These are phyloP conservation scores for Penicillium fimorum DNA, from an alignment of 495 filamentous ascomycete species.

Conservation along the genomic window DNA sequence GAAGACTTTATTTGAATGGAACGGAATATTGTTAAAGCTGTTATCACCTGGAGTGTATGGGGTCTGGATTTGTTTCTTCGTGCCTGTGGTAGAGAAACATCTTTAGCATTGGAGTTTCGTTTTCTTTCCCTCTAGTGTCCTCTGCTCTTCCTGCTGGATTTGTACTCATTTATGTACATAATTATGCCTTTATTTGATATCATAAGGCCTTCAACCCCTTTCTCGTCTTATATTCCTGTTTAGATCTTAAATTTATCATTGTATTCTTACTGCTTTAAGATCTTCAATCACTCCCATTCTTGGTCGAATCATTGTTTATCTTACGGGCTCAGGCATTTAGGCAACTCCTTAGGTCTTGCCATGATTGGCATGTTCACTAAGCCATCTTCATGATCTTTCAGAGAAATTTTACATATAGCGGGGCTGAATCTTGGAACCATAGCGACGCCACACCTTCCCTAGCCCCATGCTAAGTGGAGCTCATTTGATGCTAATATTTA, in stretches of 20 bases:
- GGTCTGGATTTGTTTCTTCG: constrained; percentile 6
- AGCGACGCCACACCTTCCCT: neutral
- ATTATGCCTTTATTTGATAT: neutral
- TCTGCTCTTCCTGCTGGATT: neutral
- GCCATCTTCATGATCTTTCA: too few relatives aligned
- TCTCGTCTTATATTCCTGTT: neutral
- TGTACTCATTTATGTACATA: neutral
- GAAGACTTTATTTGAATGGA: constrained; percentile 16
- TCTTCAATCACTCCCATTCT: neutral
- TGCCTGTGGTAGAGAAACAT: neutral
- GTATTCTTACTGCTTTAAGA: neutral
- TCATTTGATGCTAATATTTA: neutral
- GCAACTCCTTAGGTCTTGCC: neutral
- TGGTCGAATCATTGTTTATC: neutral
- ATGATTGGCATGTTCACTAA: neutral
- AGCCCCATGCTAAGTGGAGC: neutral
- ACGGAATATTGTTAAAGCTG: constrained; percentile 12
- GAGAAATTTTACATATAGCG: neutral
- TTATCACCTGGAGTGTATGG: constrained; percentile 18
- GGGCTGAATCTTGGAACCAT: neutral
- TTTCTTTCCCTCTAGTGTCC: neutral
- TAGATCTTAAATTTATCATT: neutral
- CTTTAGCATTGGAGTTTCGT: constrained; percentile 9
- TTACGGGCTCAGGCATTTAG: neutral
- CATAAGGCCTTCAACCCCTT: neutral